Percentiles rank a stretch among this genome's conserved stretches.
Conservation (phyloP, 805 yeast species). For the Saturnispora dispora region DNA sequence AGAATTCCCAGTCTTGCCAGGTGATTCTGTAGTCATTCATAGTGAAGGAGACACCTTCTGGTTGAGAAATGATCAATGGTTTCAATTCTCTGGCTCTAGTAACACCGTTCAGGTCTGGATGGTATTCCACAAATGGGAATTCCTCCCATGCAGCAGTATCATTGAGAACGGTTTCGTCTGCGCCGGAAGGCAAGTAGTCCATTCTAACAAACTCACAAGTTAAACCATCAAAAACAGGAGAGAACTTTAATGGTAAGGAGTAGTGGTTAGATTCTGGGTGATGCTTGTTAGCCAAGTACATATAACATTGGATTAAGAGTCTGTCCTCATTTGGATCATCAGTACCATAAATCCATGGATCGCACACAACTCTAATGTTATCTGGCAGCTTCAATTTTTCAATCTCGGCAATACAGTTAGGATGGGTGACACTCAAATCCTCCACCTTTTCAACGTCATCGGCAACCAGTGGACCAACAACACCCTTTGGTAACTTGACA, state of each 20-base stretch:
- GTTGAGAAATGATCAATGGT: conserved; percentile 63
- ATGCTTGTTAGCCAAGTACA: conserved; percentile 58
- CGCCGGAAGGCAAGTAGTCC: conserved; percentile 70
- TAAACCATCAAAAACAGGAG: conserved; percentile 61
- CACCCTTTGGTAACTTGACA: conserved; percentile 47
- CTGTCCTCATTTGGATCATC: conserved; percentile 50
- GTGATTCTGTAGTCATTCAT: conserved; percentile 49
- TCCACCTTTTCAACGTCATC: conserved; percentile 54
- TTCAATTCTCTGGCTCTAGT: conserved; percentile 44
- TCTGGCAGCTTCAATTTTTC: conserved; percentile 58
- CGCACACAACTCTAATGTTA: conserved; percentile 45
- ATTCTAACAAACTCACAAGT: conserved; percentile 56
- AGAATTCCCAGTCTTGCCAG: conserved; percentile 84
- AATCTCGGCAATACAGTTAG: conserved; percentile 52
- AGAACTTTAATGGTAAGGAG: conserved; percentile 62
- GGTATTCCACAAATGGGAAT: conserved; percentile 59
- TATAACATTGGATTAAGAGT: conserved; percentile 62
- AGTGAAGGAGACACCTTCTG: conserved; percentile 70
- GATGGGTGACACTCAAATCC: conserved; percentile 41
- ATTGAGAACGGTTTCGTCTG: conserved; percentile 44
- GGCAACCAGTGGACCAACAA: conserved; percentile 63
- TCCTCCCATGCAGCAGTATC: conserved; percentile 55
- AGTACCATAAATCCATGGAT: conserved; percentile 85
- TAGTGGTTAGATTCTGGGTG: conserved; percentile 70
- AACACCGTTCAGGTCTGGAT: conserved; percentile 59